phyloP scores from a whole-genome alignment of 345 rosid species.

The Orychophragmus violaceus region DNA sequence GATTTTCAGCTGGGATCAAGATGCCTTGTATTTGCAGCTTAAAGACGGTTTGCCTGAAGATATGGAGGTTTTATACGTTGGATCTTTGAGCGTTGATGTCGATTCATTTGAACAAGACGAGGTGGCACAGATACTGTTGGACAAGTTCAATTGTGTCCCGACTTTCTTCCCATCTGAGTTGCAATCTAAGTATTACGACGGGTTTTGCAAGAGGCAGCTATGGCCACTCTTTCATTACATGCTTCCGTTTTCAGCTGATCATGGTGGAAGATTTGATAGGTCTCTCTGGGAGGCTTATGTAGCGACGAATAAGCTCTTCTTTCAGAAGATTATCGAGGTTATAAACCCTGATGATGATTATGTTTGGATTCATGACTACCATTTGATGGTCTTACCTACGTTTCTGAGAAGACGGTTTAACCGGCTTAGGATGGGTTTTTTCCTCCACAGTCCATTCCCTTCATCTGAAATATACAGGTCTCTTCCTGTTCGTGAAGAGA shows the following conservation, averaged over 20 bases:
- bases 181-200: slow-evolving; percentile 31
- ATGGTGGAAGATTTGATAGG: slow-evolving; percentile 37
- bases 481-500: slow-evolving; percentile 38
- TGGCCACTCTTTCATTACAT: slow-evolving; percentile 38
- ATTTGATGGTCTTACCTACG: slow-evolving; percentile 37
- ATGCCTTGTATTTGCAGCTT: slow-evolving; percentile 32
- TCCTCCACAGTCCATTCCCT: slow-evolving; percentile 36
- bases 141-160: slow-evolving; percentile 33
- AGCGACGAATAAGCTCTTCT: slow-evolving; percentile 33
- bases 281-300: slow-evolving; percentile 39
- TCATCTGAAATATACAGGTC: slow-evolving; percentile 36
- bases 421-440: slow-evolving; percentile 36
- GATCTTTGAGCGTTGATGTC: slow-evolving; percentile 33
- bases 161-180: slow-evolving; percentile 34
- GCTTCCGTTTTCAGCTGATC: slow-evolving; percentile 38
- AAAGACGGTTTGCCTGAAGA: slow-evolving; percentile 39
- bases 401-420: slow-evolving; percentile 36
- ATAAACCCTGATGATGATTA: slow-evolving; percentile 37
- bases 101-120: slow-evolving; percentile 32
- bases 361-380: slow-evolving; percentile 38
- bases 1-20: slow-evolving; percentile 36
- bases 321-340: slow-evolving; percentile 33
- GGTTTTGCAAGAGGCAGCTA: slow-evolving; percentile 35
- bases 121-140: slow-evolving; percentile 35
- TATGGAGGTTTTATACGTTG: slow-evolving; percentile 37